Evolutionary conservation across 495 filamentous ascomycete genomes (phyloP).

Genomic region (Xylaria grammica): DNA sequence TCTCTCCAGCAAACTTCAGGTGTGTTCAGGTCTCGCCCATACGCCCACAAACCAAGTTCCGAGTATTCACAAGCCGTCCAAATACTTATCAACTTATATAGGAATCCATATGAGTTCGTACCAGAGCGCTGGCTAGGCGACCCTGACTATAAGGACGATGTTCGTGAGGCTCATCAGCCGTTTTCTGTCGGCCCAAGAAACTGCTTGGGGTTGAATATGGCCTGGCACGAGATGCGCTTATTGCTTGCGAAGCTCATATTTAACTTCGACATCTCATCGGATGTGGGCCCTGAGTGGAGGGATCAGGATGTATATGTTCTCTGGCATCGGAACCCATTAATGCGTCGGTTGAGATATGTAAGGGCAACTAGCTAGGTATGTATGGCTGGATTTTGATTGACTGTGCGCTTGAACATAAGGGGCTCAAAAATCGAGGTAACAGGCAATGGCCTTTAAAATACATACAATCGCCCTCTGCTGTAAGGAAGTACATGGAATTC

Average conservation of each 20-base stretch:
- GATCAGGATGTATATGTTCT: neutral
- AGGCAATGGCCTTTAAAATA: too few species aligned
- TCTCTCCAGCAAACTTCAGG: conserved; percentile 46
- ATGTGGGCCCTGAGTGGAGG: neutral
- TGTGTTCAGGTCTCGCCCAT: neutral
- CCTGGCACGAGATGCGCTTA: conserved; percentile 43
- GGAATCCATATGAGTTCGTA: conserved; percentile 47
- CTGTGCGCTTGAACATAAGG: too few species aligned
- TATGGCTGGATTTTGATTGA: too few species aligned
- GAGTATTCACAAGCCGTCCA: neutral
- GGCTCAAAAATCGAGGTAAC: too few species aligned
- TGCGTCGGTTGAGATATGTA: neutral
- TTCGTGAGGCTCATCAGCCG: conserved; percentile 36
- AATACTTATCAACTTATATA: neutral
- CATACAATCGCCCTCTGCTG: too few species aligned
- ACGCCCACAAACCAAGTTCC: conserved; percentile 28
- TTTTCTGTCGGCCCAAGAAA: conserved; percentile 35
- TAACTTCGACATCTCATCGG: conserved; percentile 5
- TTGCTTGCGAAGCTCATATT: conserved; percentile 35
- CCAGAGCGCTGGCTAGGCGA: conserved; percentile 45
- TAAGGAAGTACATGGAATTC: too few species aligned
- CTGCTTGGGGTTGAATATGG: conserved; percentile 40
- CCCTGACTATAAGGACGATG: conserved; percentile 36
- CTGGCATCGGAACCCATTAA: conserved; percentile 4
- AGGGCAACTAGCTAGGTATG: neutral